A percentile compares a stretch with the other conserved stretches of the same genome.
Evolutionary conservation across 768 basidiomycete genomes (phyloP).

Genomic region (Lactarius psammicola): DNA sequence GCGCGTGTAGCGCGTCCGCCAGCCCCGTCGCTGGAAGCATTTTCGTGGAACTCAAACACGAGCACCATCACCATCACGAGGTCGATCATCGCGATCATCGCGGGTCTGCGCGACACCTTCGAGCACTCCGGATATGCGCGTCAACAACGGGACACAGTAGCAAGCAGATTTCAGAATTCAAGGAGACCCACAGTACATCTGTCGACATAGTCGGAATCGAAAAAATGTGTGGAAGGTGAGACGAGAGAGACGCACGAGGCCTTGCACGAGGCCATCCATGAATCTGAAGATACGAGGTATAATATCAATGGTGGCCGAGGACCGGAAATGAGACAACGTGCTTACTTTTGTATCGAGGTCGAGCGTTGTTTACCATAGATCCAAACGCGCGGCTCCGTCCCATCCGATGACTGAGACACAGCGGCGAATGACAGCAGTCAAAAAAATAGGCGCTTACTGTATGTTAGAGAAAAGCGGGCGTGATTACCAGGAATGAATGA

Average conservation of each 20-base stretch:
- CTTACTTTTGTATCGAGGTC: conserved; percentile 60
- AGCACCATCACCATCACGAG: conserved; percentile 24
- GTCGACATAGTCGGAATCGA: not conserved
- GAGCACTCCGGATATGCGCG: too few relatives aligned
- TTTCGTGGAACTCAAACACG: conserved; percentile 17
- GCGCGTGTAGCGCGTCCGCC: conserved; percentile 4
- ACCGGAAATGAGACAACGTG: conserved; percentile 5
- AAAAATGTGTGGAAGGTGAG: too few relatives aligned
- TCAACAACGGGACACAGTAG: not conserved
- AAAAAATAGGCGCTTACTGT: conserved; percentile 1
- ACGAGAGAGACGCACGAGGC: conserved; percentile 44
- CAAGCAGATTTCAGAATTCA: not conserved
- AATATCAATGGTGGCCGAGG: not conserved
- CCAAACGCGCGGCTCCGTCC: conserved; percentile 50
- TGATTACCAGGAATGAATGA: conserved; percentile 55
- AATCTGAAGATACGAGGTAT: conserved; percentile 41
- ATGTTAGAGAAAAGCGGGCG: not conserved
- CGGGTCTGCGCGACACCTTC: conserved; percentile 20
- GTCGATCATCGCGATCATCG: conserved; percentile 26
- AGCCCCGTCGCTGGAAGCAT: conserved; percentile 12
- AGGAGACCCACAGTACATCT: conserved; percentile 16
- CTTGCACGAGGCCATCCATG: too few relatives aligned
- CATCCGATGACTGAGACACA: too few relatives aligned
- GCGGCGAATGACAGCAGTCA: conserved; percentile 33
- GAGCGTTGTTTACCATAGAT: conserved; percentile 73